These are phyloP conservation scores for Trypanosoma lewisi DNA, from an alignment of 208 protist genomes.

Conservation along the genomic window DNA sequence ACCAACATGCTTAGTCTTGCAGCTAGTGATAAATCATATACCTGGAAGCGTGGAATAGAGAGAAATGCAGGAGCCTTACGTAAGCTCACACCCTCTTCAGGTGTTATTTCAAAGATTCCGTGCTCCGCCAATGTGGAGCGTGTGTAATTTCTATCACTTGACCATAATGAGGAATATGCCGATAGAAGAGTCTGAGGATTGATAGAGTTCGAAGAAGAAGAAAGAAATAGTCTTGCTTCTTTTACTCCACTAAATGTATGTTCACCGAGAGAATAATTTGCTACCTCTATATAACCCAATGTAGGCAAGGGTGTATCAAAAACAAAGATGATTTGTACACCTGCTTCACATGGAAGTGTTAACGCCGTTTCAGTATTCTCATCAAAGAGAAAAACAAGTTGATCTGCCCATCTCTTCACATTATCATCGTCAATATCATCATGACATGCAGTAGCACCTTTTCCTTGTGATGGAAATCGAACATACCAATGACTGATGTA, in stretches of 20 bases:
- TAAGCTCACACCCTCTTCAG: slow-evolving; percentile 47
- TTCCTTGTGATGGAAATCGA: slow-evolving; percentile 31
- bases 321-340: slow-evolving; percentile 55
- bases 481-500: slow-evolving; percentile 32
- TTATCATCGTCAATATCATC: slow-evolving; percentile 19
- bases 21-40: slow-evolving; percentile 52
- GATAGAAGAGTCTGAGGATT: slow-evolving; percentile 11
- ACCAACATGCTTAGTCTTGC: background rate
- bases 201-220: background rate
- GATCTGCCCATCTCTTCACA: slow-evolving; percentile 5
- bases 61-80: slow-evolving; percentile 65
- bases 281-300: slow-evolving; percentile 65
- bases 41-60: slow-evolving; percentile 53
- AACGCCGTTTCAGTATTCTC: slow-evolving; percentile 38
- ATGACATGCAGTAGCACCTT: too few relatives aligned
- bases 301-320: slow-evolving; percentile 41
- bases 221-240: slow-evolving; percentile 59
- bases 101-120: slow-evolving; percentile 55
- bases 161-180: slow-evolving; percentile 46
- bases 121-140: slow-evolving; percentile 20
- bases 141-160: slow-evolving; percentile 1
- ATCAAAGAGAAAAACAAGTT: slow-evolving; percentile 39
- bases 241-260: slow-evolving; percentile 69
- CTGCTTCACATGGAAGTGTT: slow-evolving; percentile 45
- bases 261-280: slow-evolving; percentile 64